A percentile compares a stretch with the other conserved stretches of the same genome.
phyloP scores from a whole-genome alignment of 768 basidiomycete species.

The Hypsizygus marmoreus region DNA sequence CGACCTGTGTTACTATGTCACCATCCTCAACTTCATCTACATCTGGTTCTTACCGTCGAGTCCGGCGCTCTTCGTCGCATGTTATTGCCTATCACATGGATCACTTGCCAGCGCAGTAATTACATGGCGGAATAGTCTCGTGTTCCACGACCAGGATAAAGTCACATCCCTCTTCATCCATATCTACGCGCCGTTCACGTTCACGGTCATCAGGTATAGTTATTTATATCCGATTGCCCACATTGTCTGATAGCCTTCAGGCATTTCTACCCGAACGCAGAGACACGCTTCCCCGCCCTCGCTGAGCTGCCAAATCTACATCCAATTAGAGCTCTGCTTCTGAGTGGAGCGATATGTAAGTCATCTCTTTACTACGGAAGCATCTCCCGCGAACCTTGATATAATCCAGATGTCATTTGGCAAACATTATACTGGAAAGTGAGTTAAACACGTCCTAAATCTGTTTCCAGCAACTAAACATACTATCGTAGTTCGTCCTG shows the following conservation, averaged over 20 bases:
- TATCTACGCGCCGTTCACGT: conserved; percentile 87
- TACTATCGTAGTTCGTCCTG: conserved; percentile 66
- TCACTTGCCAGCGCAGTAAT: conserved; percentile 92
- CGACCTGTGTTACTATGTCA: conserved; percentile 92
- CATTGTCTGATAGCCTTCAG: conserved; percentile 37
- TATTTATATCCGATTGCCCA: conserved; percentile 1
- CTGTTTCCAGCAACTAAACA: background rate
- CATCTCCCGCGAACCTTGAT: conserved; percentile 13
- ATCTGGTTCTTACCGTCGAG: conserved; percentile 87
- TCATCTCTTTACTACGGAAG: conserved; percentile 14
- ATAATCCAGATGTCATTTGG: conserved; percentile 79
- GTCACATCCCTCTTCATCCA: conserved; percentile 95
- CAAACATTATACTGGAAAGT: conserved; percentile 94
- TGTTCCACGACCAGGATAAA: conserved; percentile 97
- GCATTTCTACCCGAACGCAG: conserved; percentile 85
- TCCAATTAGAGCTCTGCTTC: conserved; percentile 69
- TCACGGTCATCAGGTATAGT: conserved; percentile 85
- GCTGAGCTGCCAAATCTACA: conserved; percentile 66
- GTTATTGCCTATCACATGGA: conserved; percentile 91
- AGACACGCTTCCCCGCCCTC: conserved; percentile 85
- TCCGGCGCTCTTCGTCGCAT: conserved; percentile 81
- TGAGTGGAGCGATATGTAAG: conserved; percentile 86
- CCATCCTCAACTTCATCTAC: conserved; percentile 87
- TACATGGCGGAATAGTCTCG: conserved; percentile 97
- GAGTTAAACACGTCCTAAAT: conserved; percentile 5